These are phyloP conservation scores for Emergomyces orientalis DNA, from an alignment of 2,329 filamentous ascomycete genomes.

Conservation along the genomic window DNA sequence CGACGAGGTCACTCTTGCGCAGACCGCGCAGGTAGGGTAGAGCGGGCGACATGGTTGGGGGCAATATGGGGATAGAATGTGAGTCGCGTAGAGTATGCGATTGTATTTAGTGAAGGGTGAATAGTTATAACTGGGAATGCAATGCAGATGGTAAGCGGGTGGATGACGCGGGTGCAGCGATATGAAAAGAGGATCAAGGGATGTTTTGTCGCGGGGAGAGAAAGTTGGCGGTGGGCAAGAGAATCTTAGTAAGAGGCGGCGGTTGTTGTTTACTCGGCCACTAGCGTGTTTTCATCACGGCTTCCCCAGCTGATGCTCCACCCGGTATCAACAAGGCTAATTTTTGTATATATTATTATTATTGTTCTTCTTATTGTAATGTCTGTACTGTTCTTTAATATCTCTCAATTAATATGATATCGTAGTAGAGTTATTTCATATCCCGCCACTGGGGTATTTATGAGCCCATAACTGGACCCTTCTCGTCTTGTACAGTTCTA, in stretches of 20 bases:
- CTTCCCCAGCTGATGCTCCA: neutral
- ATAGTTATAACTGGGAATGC: conserved; percentile 8
- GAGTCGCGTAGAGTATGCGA: conserved; percentile 45
- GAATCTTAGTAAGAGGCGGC: too few species aligned
- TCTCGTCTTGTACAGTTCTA: neutral
- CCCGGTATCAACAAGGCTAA: neutral
- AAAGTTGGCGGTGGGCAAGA: neutral
- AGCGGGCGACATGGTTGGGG: conserved; percentile 49
- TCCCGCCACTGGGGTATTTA: neutral
- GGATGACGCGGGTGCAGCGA: conserved; percentile 10
- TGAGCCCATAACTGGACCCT: neutral
- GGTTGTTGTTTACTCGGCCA: neutral
- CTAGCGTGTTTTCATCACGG: conserved; percentile 7
- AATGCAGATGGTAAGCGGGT: neutral
- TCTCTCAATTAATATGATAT: neutral
- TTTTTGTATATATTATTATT: too few species aligned
- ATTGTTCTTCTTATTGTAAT: too few species aligned
- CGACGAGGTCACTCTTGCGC: conserved; percentile 70
- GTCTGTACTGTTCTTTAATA: neutral
- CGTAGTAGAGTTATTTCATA: neutral
- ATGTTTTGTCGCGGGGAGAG: conserved; percentile 2
- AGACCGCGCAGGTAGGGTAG: conserved; percentile 70
- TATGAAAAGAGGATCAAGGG: conserved; percentile 16
- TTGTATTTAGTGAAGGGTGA: conserved; percentile 13
- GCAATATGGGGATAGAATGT: conserved; percentile 19